Percentiles rank a stretch among this genome's conserved stretches.
Evolutionary conservation across 2,329 filamentous ascomycete genomes (phyloP).

Genomic region (Ophiocordyceps polyrhachis-furcata): DNA sequence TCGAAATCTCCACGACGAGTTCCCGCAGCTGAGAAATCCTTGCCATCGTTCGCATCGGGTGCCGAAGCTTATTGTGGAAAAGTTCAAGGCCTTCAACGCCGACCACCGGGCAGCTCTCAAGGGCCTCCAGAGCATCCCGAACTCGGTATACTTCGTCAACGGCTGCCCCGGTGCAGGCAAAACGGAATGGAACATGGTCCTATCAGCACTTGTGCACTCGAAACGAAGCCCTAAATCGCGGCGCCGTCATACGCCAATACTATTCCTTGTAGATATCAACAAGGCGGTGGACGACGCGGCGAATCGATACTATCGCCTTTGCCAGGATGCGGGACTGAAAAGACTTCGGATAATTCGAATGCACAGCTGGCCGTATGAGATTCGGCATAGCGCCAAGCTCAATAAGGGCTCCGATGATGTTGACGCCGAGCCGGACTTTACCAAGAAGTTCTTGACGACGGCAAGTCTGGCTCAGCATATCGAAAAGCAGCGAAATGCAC

Average conservation of each 20-base stretch:
- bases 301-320: constrained; percentile 19
- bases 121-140: constrained; percentile 17
- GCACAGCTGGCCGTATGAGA: constrained; percentile 21
- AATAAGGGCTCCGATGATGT: constrained; percentile 4
- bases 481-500: constrained; percentile 2
- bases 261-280: constrained; percentile 29
- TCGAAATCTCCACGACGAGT: constrained; percentile 9
- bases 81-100: constrained; percentile 15
- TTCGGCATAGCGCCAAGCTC: constrained; percentile 12
- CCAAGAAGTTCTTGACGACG: constrained; percentile 15
- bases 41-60: constrained; percentile 5
- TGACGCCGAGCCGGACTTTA: constrained; percentile 12
- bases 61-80: constrained; percentile 8
- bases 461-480: constrained; percentile 7
- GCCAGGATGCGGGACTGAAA: constrained; percentile 14
- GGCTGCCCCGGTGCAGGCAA: constrained; percentile 29
- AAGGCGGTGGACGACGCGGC: constrained; percentile 26
- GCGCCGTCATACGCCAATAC: constrained; percentile 13
- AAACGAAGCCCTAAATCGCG: constrained; percentile 8
- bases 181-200: constrained; percentile 25
- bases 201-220: constrained; percentile 19
- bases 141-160: constrained; percentile 24
- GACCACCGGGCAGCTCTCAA: constrained; percentile 20
- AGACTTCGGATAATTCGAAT: constrained; percentile 17
- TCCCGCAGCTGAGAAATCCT: constrained; percentile 17